Conservation (phyloP, 2,329 filamentous ascomycete species). For the Fusarium zealandicum region DNA sequence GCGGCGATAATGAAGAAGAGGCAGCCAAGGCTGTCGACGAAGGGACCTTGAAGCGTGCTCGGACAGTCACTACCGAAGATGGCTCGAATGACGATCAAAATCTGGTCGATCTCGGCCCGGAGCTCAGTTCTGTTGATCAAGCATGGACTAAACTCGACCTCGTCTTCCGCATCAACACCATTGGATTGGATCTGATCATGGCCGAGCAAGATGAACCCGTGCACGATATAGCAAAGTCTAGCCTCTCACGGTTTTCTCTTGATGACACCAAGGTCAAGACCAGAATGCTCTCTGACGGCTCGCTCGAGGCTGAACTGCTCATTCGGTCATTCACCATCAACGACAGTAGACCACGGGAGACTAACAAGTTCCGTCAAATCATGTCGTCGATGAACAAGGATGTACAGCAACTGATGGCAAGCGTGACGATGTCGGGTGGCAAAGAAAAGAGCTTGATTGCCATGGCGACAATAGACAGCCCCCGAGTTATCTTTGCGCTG, state of each 20-base stretch:
- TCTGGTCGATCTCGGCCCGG: conserved; percentile 68
- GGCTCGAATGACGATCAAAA: conserved; percentile 48
- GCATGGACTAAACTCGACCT: conserved; percentile 95
- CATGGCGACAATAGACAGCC: conserved; percentile 93
- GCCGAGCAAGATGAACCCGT: conserved; percentile 79
- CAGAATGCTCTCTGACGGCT: conserved; percentile 89
- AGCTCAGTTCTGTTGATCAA: conserved; percentile 71
- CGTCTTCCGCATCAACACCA: conserved; percentile 85
- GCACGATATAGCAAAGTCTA: conserved; percentile 78
- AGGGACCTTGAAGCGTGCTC: conserved; percentile 58
- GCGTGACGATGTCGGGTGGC: conserved; percentile 88
- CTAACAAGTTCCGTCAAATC: conserved; percentile 96
- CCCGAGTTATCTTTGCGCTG: conserved; percentile 90
- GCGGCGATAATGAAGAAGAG: conserved; percentile 76
- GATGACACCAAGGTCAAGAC: conserved; percentile 93
- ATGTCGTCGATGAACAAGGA: conserved; percentile 97
- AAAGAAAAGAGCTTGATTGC: conserved; percentile 83
- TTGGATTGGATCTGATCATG: conserved; percentile 86
- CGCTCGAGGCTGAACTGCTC: conserved; percentile 89
- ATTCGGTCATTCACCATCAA: conserved; percentile 95
- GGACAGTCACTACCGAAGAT: conserved; percentile 47
- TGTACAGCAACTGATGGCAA: conserved; percentile 98
- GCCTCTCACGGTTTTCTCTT: conserved; percentile 91
- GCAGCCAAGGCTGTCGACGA: conserved; percentile 76
- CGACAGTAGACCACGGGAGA: conserved; percentile 86